Percentiles rank a stretch among this genome's conserved stretches.
These are phyloP conservation scores for Xylariaceae sp. DNA, from an alignment of 2,329 filamentous ascomycete genomes.

Conservation along the genomic window DNA sequence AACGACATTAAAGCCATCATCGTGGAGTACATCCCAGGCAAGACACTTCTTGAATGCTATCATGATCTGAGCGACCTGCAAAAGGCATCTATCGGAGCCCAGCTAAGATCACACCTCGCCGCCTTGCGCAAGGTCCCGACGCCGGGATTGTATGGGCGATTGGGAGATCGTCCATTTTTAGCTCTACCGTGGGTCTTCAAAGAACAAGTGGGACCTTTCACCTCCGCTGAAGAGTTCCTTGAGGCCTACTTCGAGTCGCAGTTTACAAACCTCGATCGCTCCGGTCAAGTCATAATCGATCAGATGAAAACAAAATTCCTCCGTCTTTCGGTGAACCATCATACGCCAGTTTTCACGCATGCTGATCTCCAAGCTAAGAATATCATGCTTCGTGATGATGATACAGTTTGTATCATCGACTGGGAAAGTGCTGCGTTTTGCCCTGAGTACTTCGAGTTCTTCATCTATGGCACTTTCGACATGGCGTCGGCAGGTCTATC, in stretches of 20 bases:
- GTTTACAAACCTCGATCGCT: slow-evolving; percentile 22
- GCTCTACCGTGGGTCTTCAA: slow-evolving; percentile 29
- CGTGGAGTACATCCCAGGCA: slow-evolving; percentile 3
- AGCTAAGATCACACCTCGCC: slow-evolving; percentile 3
- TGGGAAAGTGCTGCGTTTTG: slow-evolving; percentile 36
- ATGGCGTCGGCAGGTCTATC: background rate
- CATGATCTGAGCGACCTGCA: background rate
- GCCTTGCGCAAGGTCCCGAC: slow-evolving; percentile 4
- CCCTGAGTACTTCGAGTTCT: slow-evolving; percentile 4
- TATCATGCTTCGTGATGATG: slow-evolving; percentile 25
- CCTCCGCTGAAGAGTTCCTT: background rate
- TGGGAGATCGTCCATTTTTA: background rate
- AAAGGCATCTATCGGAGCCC: background rate
- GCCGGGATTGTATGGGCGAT: slow-evolving; percentile 1
- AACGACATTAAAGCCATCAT: slow-evolving; percentile 17
- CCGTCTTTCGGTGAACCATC: slow-evolving; percentile 15
- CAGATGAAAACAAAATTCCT: slow-evolving; percentile 16
- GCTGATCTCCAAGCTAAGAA: slow-evolving; percentile 32
- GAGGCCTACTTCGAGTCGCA: background rate
- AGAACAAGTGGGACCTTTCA: slow-evolving; percentile 21
- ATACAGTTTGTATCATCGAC: slow-evolving; percentile 34
- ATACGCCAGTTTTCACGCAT: slow-evolving; percentile 30
- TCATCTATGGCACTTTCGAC: background rate
- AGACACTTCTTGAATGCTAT: background rate
- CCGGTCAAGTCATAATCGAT: slow-evolving; percentile 20